Percentiles rank a stretch among this genome's conserved stretches.
Evolutionary conservation across 2,329 filamentous ascomycete genomes (phyloP).

Genomic region (Cylindrodendrum hubeiense): DNA sequence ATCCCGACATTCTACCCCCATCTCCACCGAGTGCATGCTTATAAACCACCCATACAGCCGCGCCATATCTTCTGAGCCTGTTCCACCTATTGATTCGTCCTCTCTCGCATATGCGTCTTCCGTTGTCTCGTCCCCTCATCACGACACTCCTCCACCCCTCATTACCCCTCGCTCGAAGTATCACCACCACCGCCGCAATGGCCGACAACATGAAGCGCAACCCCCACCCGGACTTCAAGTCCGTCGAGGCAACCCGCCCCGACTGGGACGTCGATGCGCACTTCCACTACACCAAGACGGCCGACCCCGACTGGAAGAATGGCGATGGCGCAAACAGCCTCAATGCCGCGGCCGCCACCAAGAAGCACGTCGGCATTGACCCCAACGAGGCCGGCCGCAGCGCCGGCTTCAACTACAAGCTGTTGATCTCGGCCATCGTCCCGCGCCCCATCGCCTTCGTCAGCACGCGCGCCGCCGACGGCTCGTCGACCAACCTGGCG

Average conservation of each 20-base stretch:
- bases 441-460: constrained; percentile 83
- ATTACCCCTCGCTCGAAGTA: background rate
- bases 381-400: constrained; percentile 80
- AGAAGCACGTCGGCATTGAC: constrained; percentile 82
- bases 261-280: constrained; percentile 63
- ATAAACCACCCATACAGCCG: constrained; percentile 4
- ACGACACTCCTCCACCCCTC: constrained; percentile 21
- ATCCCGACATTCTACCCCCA: constrained; percentile 19
- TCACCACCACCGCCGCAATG: constrained; percentile 40
- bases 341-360: constrained; percentile 34
- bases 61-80: background rate
- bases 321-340: constrained; percentile 74
- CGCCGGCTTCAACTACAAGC: constrained; percentile 85
- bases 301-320: constrained; percentile 73
- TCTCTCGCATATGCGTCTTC: background rate
- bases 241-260: constrained; percentile 74
- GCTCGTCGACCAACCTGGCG: constrained; percentile 77
- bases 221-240: constrained; percentile 76
- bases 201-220: constrained; percentile 65
- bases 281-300: constrained; percentile 72
- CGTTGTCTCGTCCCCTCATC: constrained; percentile 6
- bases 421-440: constrained; percentile 85
- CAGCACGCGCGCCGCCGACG: constrained; percentile 69
- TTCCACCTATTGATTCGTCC: background rate
- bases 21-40: constrained; percentile 17